A percentile compares a stretch with the other conserved stretches of the same genome.
Evolutionary conservation across 306 rosid genomes (phyloP).

Genomic region (Herpetospermum pedunculosum): DNA sequence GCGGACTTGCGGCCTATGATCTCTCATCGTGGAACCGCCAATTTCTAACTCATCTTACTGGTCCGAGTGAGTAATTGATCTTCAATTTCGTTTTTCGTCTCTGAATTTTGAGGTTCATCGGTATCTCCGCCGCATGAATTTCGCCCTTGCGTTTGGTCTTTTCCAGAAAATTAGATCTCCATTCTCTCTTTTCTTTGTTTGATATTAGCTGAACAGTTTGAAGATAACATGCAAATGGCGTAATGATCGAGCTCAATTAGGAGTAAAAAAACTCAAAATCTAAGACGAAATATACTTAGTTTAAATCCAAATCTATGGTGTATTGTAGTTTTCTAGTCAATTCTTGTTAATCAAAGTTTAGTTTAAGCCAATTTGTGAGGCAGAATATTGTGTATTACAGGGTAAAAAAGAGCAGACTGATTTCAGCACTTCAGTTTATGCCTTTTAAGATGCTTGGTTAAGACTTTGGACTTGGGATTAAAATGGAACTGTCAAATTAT

Average conservation of each 20-base stretch:
- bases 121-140: not conserved
- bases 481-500: not conserved
- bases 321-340: not conserved
- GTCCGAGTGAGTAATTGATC: conserved; percentile 34
- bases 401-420: not conserved
- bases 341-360: not conserved
- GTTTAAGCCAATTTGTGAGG: not conserved
- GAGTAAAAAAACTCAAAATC: not conserved
- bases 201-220: not conserved
- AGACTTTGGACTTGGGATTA: not conserved
- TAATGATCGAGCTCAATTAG: not conserved
- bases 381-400: not conserved
- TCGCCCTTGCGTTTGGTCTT: not conserved
- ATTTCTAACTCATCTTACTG: conserved; percentile 55
- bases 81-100: not conserved
- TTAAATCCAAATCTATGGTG: not conserved
- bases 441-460: not conserved
- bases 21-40: conserved; percentile 54
- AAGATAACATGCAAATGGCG: not conserved
- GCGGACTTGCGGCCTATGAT: conserved; percentile 65
- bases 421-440: not conserved
- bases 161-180: not conserved
- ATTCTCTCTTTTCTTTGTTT: not conserved
- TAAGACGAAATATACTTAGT: not conserved
- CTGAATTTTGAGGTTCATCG: not conserved